Evolutionary conservation across 2,329 filamentous ascomycete species (phyloP), one percentile per base, ranked within the genome.

Genomic region (Pestalotiopsis sp.): DNA sequence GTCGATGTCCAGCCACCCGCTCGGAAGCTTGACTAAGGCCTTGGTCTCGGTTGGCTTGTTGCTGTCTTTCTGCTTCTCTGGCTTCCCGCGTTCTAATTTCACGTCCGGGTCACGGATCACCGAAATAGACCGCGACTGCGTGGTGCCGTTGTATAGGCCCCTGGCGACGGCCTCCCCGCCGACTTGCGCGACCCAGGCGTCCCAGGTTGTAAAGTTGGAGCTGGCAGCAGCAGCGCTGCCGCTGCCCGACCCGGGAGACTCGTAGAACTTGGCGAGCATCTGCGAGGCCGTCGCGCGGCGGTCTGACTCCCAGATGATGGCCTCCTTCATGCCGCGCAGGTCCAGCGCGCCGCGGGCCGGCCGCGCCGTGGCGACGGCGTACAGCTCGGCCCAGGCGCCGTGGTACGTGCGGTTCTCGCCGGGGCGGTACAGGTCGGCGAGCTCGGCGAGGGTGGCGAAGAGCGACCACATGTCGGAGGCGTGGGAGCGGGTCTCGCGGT

Each of bases 381-480:
- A 31, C 11, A 64, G 41, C 6, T 14, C 12, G 12, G 4, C 13
- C 61, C 61, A 64, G n/a, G 39, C 61, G 20, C 49, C 61, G 14
- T 45, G 20, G 20, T 64, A 64, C 25, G 38, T 52, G 20, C 20
- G 41, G 17, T 31, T 41, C 5, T 38, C 12, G 6, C 20, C 41
- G 38, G 61, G 61, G 12, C 39, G 17, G 36, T 45, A 64, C 13
- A 14, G 41, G 4, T 64, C 25, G 4, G 61, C 61, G 6, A 64
- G 20, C 12, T 64, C 61, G 38, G 31, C n/a, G 14, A 64, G 61
- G 5, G 61, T 64, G 41, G 61, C 61, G 49, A 64, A 64, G 39
- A 64, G 61, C 36, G 61, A 49, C 61, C 61, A 64, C 61, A 64
- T 49, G 23, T 64, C 61, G 17, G 61, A 45, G 41, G 61, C 61